phyloP scores from a whole-genome alignment of 2,329 filamentous ascomycete species.

The Meredithiella fracta region DNA sequence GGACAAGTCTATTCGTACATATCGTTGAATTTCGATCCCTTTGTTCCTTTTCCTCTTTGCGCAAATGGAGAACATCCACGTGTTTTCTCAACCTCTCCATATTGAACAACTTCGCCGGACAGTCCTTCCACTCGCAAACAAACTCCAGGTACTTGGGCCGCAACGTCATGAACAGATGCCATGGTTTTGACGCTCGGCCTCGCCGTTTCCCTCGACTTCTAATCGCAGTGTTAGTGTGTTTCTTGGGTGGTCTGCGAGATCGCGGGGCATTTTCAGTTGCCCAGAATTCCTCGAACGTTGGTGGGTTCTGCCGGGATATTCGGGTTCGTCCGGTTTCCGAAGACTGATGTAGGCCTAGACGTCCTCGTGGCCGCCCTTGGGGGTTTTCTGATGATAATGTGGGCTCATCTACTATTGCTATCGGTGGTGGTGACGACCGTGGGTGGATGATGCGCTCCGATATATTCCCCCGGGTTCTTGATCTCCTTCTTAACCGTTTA shows the following conservation, averaged over 20 bases:
- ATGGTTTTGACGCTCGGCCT: background rate
- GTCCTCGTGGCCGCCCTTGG: background rate
- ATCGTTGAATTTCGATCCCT: background rate
- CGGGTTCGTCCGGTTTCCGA: background rate
- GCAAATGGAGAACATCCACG: conserved; percentile 33
- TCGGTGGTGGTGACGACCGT: background rate
- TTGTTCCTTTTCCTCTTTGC: conserved; percentile 1
- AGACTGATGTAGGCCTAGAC: background rate
- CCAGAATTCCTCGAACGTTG: background rate
- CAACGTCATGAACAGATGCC: conserved; percentile 25
- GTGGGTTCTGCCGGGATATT: background rate
- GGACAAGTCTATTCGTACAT: background rate
- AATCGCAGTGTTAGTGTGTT: background rate
- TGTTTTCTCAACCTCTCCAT: conserved; percentile 41
- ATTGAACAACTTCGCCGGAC: conserved; percentile 45
- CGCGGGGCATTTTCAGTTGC: background rate
- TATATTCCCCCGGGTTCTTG: background rate
- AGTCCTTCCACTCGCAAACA: conserved; percentile 42
- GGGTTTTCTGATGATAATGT: background rate
- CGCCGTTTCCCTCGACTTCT: background rate
- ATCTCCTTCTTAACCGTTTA: background rate
- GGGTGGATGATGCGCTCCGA: background rate
- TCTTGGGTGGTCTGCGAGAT: background rate
- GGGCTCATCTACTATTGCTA: background rate
- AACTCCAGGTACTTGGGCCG: conserved; percentile 34